These are phyloP conservation scores for Diplodia seriata DNA, from an alignment of 2,329 filamentous ascomycete genomes.

Conservation along the genomic window DNA sequence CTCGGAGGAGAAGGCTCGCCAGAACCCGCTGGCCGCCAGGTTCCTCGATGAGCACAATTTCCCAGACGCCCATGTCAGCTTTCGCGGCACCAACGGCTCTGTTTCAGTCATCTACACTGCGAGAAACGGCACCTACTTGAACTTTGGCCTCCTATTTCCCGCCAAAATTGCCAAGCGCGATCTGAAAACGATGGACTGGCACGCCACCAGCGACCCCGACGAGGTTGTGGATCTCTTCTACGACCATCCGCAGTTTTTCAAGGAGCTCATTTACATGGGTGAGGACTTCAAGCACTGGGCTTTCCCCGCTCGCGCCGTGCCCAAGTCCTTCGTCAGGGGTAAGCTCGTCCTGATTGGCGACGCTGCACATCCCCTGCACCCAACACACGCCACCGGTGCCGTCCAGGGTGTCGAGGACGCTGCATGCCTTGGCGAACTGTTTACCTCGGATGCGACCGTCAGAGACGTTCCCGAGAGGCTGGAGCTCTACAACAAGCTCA, in stretches of 20 bases:
- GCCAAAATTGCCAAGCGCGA: constrained; percentile 15
- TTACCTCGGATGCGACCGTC: constrained; percentile 27
- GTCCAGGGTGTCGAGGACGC: constrained; percentile 36
- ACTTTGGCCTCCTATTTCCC: constrained; percentile 28
- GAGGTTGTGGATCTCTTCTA: constrained; percentile 23
- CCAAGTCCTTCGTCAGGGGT: constrained; percentile 23
- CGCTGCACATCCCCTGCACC: constrained; percentile 34
- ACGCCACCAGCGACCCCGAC: constrained; percentile 13
- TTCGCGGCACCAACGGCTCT: constrained; percentile 20
- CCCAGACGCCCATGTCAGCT: constrained; percentile 2
- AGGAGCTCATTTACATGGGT: constrained; percentile 19
- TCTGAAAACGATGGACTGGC: constrained; percentile 23
- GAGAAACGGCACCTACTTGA: constrained; percentile 13
- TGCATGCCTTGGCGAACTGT: constrained; percentile 33
- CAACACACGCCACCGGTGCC: constrained; percentile 31
- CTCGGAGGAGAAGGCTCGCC: constrained; percentile 11
- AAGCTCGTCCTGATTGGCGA: constrained; percentile 33
- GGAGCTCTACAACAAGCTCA: constrained; percentile 33
- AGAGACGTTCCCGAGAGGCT: constrained; percentile 30
- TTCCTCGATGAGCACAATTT: constrained; percentile 13
- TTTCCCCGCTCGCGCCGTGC: background rate
- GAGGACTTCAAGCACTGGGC: constrained; percentile 30
- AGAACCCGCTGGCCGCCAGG: constrained; percentile 9
- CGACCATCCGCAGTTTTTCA: constrained; percentile 24
- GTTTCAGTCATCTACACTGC: constrained; percentile 21